These are phyloP conservation scores for Dictyostelium brefeldianum DNA, from an alignment of 78 protist species.

Conservation along the genomic window DNA sequence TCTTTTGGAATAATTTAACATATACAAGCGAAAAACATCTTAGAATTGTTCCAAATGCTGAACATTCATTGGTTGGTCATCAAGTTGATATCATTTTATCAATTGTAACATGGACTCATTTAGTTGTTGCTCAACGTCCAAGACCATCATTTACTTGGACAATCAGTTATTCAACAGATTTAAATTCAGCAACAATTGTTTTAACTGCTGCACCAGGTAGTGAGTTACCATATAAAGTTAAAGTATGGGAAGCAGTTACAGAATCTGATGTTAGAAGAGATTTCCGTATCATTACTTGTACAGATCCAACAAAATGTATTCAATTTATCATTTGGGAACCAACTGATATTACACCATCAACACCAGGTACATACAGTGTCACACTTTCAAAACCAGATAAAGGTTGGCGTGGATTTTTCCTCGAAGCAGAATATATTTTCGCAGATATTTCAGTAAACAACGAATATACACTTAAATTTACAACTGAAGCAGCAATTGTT, in stretches of 20 bases:
- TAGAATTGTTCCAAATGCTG: slow-evolving; percentile 83
- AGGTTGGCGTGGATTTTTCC: slow-evolving; percentile 79
- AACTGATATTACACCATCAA: neutral
- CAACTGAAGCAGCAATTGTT: slow-evolving; percentile 64
- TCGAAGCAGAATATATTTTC: slow-evolving; percentile 48
- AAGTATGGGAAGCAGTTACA: slow-evolving; percentile 39
- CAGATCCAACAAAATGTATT: slow-evolving; percentile 53
- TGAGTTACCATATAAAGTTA: slow-evolving; percentile 20
- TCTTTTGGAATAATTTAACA: slow-evolving; percentile 53
- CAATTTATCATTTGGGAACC: slow-evolving; percentile 72
- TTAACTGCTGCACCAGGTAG: slow-evolving; percentile 29
- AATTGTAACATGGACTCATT: slow-evolving; percentile 45
- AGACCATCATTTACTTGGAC: slow-evolving; percentile 55
- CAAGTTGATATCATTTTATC: slow-evolving; percentile 64
- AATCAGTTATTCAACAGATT: slow-evolving; percentile 10
- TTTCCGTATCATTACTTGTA: slow-evolving; percentile 76
- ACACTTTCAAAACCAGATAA: slow-evolving; percentile 44
- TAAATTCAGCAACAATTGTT: slow-evolving; percentile 47
- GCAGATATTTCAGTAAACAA: slow-evolving; percentile 1
- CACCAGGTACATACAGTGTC: slow-evolving; percentile 26
- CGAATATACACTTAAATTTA: slow-evolving; percentile 62
- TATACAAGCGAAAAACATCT: slow-evolving; percentile 53
- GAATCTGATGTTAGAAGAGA: slow-evolving; percentile 60
- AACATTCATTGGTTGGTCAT: slow-evolving; percentile 79
- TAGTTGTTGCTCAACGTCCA: neutral